Evolutionary conservation across 2,329 filamentous ascomycete genomes (phyloP).

Genomic region (Akanthomyces lecanii): DNA sequence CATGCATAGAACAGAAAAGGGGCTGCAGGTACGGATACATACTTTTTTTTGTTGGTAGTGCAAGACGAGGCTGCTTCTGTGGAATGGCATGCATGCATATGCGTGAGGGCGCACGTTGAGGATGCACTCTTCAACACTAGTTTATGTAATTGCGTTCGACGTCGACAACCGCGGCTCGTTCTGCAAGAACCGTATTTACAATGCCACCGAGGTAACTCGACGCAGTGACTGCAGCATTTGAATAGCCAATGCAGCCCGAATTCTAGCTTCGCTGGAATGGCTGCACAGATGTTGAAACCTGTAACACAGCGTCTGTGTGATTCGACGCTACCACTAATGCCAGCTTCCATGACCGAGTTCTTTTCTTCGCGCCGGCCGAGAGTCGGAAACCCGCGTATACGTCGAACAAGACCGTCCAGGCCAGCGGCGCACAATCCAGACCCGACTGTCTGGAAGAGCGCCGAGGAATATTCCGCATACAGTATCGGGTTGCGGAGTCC

Average conservation of each 20-base stretch:
- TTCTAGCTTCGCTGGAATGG: neutral
- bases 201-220: neutral
- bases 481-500: too few species aligned
- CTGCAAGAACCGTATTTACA: too few species aligned
- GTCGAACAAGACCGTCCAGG: neutral
- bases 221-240: neutral
- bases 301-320: neutral
- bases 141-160: neutral
- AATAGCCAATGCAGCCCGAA: neutral
- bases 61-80: neutral
- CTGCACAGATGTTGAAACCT: neutral
- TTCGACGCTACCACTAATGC: too few species aligned
- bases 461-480: neutral
- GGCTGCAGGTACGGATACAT: too few species aligned
- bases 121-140: neutral
- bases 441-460: neutral
- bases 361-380: too few species aligned
- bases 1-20: neutral
- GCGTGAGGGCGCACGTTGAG: neutral
- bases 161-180: neutral
- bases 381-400: neutral
- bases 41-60: too few species aligned
- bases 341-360: too few species aligned
- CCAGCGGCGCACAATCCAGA: neutral
- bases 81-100: neutral